These are phyloP conservation scores for Leptographium procerum DNA, from an alignment of 2,329 filamentous ascomycete genomes.

Conservation along the genomic window DNA sequence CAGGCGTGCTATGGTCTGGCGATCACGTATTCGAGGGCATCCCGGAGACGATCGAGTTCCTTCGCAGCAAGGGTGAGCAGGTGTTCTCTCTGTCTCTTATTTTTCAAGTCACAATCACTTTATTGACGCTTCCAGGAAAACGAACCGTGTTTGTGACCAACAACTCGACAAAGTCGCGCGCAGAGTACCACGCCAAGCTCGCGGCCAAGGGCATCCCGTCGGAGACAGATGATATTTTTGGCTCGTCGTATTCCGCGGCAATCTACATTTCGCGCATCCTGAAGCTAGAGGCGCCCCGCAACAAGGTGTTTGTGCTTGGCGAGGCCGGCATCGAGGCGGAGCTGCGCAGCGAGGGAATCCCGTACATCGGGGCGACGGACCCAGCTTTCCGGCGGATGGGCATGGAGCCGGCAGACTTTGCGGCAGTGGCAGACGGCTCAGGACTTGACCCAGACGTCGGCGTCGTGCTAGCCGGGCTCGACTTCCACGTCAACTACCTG, in stretches of 20 bases:
- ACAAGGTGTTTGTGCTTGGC: slow-evolving; percentile 90
- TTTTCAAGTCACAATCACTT: background rate
- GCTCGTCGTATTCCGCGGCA: slow-evolving; percentile 86
- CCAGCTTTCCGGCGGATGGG: slow-evolving; percentile 58
- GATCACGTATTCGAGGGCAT: slow-evolving; percentile 79
- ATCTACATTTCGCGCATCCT: slow-evolving; percentile 95
- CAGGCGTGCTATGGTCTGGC: slow-evolving; percentile 94
- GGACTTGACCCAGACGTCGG: slow-evolving; percentile 79
- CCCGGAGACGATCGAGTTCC: slow-evolving; percentile 71
- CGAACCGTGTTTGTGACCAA: slow-evolving; percentile 94
- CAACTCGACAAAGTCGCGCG: slow-evolving; percentile 93
- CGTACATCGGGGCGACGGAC: slow-evolving; percentile 81
- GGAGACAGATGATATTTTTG: slow-evolving; percentile 83
- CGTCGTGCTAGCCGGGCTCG: slow-evolving; percentile 77
- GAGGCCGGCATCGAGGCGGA: slow-evolving; percentile 88
- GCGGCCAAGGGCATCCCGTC: slow-evolving; percentile 68
- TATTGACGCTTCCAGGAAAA: slow-evolving; percentile 52
- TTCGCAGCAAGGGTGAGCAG: slow-evolving; percentile 63
- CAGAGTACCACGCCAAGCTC: slow-evolving; percentile 89
- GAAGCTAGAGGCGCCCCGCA: slow-evolving; percentile 62
- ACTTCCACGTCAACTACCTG: slow-evolving; percentile 92
- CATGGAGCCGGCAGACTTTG: slow-evolving; percentile 71
- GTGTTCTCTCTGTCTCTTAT: background rate
- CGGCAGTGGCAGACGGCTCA: slow-evolving; percentile 61
- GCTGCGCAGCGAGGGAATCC: slow-evolving; percentile 65